These are phyloP conservation scores for Lactarius sp. DNA, from an alignment of 768 basidiomycete genomes.

Conservation along the genomic window DNA sequence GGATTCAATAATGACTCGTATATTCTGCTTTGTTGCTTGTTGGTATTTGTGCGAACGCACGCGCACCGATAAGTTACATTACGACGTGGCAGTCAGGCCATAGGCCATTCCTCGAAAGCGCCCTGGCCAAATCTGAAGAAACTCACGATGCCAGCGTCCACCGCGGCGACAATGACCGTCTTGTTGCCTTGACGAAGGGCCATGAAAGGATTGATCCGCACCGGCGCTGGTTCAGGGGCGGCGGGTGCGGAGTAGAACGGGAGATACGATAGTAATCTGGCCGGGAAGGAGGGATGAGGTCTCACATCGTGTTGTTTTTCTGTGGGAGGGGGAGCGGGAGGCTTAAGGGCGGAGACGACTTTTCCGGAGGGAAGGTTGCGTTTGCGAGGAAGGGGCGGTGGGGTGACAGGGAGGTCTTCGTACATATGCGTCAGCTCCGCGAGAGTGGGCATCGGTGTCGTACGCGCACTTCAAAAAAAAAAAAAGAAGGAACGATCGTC, in stretches of 20 bases:
- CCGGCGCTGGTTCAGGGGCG: slow-evolving; percentile 27
- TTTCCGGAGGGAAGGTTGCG: slow-evolving; percentile 22
- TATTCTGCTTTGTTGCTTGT: not conserved
- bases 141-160: slow-evolving; percentile 81
- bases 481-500: not conserved
- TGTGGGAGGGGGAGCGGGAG: not conserved
- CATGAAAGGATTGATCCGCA: slow-evolving; percentile 67
- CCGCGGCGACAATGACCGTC: slow-evolving; percentile 77
- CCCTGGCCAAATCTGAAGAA: slow-evolving; percentile 88
- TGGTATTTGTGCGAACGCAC: not conserved
- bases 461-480: slow-evolving; percentile 56
- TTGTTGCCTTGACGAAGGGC: slow-evolving; percentile 81
- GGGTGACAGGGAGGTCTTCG: slow-evolving; percentile 53
- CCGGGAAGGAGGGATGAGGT: not conserved
- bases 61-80: not conserved
- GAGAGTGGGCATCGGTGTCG: slow-evolving; percentile 76
- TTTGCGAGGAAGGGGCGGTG: slow-evolving; percentile 56
- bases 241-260: not conserved
- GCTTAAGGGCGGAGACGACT: not conserved
- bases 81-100: slow-evolving; percentile 34
- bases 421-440: slow-evolving; percentile 75
- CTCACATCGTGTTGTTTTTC: not conserved
- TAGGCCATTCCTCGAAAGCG: slow-evolving; percentile 79
- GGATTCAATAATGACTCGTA: not conserved
- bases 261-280: slow-evolving; percentile 2